Evolutionary conservation across 169 alveolate genomes (phyloP).

Genomic region (Plasmodium inui): DNA sequence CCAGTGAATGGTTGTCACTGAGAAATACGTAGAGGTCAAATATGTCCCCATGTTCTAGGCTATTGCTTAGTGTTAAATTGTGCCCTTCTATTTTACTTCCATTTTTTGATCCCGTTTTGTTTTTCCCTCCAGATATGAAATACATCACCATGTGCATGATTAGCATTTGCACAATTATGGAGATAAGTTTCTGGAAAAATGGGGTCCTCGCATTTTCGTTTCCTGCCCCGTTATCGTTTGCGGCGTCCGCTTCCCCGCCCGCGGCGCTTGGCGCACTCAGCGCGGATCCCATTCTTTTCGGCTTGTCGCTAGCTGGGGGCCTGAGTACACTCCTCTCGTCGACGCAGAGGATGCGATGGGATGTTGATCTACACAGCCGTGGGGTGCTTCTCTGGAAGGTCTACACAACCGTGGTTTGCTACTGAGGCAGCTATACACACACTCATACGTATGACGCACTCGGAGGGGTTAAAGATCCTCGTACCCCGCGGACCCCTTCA

Average conservation of each 20-base stretch:
- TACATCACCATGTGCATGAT: constrained; percentile 79
- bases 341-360: neutral
- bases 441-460: neutral
- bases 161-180: constrained; percentile 73
- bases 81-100: constrained; percentile 19
- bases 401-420: neutral
- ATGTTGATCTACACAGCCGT: too few species aligned
- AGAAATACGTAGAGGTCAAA: constrained; percentile 75
- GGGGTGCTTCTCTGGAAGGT: too few species aligned
- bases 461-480: neutral
- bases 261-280: constrained; percentile 10
- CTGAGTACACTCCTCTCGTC: too few species aligned
- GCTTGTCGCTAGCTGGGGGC: neutral
- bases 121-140: constrained; percentile 80
- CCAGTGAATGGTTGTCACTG: constrained; percentile 75
- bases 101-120: constrained; percentile 18
- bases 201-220: constrained; percentile 70
- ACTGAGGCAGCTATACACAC: neutral
- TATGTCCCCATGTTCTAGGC: constrained; percentile 76
- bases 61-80: constrained; percentile 62
- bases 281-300: constrained; percentile 11
- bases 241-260: neutral
- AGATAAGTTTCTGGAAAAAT: constrained; percentile 66
- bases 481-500: neutral
- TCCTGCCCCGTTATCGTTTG: neutral